phyloP scores from a whole-genome alignment of 2,329 filamentous ascomycete genomes.

The Sphaerostilbella broomeana region DNA sequence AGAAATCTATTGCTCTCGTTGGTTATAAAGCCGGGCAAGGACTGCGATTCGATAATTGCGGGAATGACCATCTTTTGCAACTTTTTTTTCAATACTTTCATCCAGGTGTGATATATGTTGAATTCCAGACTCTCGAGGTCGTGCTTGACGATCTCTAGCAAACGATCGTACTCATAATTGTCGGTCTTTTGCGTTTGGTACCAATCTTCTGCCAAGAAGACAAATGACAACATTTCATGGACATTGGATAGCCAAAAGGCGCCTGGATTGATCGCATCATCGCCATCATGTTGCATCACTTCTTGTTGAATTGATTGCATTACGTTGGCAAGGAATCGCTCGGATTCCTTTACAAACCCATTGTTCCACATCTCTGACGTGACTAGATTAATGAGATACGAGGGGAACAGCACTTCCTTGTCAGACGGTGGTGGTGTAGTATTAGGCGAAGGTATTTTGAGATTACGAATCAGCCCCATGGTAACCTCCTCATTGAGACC shows the following conservation, averaged over 20 bases:
- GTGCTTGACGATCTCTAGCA: conserved; percentile 98
- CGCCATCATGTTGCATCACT: conserved; percentile 97
- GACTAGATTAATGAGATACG: conserved; percentile 97
- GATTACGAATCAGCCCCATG: conserved; percentile 88
- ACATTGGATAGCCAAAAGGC: conserved; percentile 99
- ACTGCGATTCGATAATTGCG: conserved; percentile 98
- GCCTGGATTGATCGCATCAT: conserved; percentile 93
- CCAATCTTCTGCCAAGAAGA: conserved; percentile 98
- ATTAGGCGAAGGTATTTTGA: conserved; percentile 89
- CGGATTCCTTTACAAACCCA: conserved; percentile 97
- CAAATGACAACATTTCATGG: conserved; percentile 98
- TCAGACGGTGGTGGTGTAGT: conserved; percentile 86
- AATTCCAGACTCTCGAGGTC: conserved; percentile 97
- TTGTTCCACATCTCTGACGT: conserved; percentile 99
- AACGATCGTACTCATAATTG: conserved; percentile 96
- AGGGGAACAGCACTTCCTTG: conserved; percentile 97
- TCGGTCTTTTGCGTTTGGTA: conserved; percentile 99
- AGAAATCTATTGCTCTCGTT: conserved; percentile 98
- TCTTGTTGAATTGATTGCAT: conserved; percentile 99
- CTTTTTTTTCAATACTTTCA: conserved; percentile 99
- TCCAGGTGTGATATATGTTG: conserved; percentile 99
- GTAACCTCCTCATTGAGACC: conserved; percentile 95
- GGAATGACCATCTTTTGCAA: conserved; percentile 99
- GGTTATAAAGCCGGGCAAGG: conserved; percentile 94
- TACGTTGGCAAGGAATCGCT: conserved; percentile 96